Evolutionary conservation across 106 monocot genomes (phyloP), one percentile per base, ranked within the genome.

Genomic region (Cymbidium sinense): DNA sequence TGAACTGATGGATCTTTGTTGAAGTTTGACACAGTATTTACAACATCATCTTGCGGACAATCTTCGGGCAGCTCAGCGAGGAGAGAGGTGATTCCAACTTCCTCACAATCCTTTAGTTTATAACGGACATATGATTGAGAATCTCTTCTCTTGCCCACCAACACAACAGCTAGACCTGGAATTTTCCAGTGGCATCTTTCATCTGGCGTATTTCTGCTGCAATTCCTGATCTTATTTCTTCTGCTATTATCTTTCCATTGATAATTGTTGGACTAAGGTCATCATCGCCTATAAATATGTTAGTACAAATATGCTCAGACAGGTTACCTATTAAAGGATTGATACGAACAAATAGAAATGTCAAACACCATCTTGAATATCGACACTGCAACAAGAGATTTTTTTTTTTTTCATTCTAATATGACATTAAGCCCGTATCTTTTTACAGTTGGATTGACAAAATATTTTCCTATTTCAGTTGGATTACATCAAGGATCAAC

Each of bases 1-100:
- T 99, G 94, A 84, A 99, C 84, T 58, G 90, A 92, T 58, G 98
- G 94, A 73, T 94, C 91, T 67, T 84, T 62, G 61, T 99, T 99
- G 79, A 92, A 94, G 52, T 77, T 77, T 10, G 74, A 70, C 3
- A 94, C 84, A 18, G 87, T 82, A 64, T 87, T 77, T 10, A 92
- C 43, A 37, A 94, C 86, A 27, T 90, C 92, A 36, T 90, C 83
- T 75, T 94, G 88, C 5, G 82, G n/a, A 78, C 88, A 90, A 52
- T 90, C 82, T 50, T 89, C 87, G 75, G 98, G 86, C 29, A 94
- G 81, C 76, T 92, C 82, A 70, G 78, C 77, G 7, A 85, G 37
- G n/a, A 82, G 65, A 78, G 88, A 99, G 80, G 23, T 87, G 27
- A 99, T 94, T 34, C 94, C 92, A 61, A 94, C 94, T 79, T 94